These are phyloP conservation scores for Solanum paucissectum DNA, from an alignment of 257 asterid species.

Conservation along the genomic window DNA sequence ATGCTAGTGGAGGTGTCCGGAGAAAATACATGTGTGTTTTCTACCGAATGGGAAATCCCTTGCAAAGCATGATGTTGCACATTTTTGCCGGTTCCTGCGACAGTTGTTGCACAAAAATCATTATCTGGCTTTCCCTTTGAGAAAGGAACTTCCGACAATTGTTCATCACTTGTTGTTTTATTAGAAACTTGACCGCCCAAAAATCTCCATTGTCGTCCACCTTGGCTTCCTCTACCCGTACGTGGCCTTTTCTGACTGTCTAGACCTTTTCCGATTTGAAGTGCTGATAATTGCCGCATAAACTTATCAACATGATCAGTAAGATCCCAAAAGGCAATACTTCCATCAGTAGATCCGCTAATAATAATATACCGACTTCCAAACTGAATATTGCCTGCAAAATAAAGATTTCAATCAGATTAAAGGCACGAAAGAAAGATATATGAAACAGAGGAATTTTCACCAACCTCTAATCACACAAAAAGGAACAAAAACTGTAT, in stretches of 20 bases:
- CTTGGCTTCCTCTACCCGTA: slow-evolving; percentile 98
- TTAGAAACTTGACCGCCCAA: slow-evolving; percentile 28
- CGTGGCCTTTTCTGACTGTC: slow-evolving; percentile 80
- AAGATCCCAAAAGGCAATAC: slow-evolving; percentile 84
- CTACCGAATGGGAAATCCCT: slow-evolving; percentile 13
- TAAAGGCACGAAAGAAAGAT: background rate
- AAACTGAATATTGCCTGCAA: slow-evolving; percentile 30
- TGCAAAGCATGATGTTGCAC: slow-evolving; percentile 18
- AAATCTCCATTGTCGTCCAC: slow-evolving; percentile 80
- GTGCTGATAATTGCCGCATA: slow-evolving; percentile 45
- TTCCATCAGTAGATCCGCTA: slow-evolving; percentile 91
- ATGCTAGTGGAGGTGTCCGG: background rate
- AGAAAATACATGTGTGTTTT: slow-evolving; percentile 4
- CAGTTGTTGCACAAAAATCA: slow-evolving; percentile 11
- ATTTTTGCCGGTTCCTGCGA: slow-evolving; percentile 10
- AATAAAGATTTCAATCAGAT: slow-evolving; percentile 4
- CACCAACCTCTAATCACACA: background rate
- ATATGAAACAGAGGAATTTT: background rate
- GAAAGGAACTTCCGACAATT: slow-evolving; percentile 5
- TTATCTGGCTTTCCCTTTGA: slow-evolving; percentile 10
- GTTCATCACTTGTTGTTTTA: slow-evolving; percentile 18
- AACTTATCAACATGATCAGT: slow-evolving; percentile 61
- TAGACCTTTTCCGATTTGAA: slow-evolving; percentile 37
- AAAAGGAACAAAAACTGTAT: background rate
- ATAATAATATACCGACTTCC: slow-evolving; percentile 52